Base-by-base conservation (phyloP, 805 yeast species). In the Candida takata region DNA sequence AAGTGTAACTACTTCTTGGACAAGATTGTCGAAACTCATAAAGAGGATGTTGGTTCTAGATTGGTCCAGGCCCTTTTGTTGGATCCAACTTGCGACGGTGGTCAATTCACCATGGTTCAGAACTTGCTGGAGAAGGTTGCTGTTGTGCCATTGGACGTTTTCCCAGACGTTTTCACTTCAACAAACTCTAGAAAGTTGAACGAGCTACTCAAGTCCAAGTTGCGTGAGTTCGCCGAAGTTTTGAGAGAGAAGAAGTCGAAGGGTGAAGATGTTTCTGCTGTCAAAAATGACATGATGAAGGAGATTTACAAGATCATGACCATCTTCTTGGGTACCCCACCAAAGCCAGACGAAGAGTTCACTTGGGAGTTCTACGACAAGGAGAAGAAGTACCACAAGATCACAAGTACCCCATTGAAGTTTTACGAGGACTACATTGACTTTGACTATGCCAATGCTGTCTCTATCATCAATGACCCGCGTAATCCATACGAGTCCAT, bases 41-140 rank as follows among this genome's bases (percentile, higher is more conserved):
- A 73, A 25, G 78, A 79, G 54, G 77, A 69, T 29, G 70, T 79
- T 35, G 87, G 77, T 43, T 77, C 87, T 1, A 70, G 94, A 44
- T 60, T 83, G 38, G 74, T 85, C 33, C 84, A 79, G 58, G 73
- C 70, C 46, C 59, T 85, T 31, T 63, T 84, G 36, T 48, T 62
- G 5, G 79, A 74, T 36, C 94, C 95, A 17, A 75, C 78, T 30
- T 57, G 70, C 40, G 95, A 86, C 53, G 95, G 95, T 48, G 95
- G 95, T 35, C 95, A 85, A 60, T 84, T 82, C 69, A 79, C 82
- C 45, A 81, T 85, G 92, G 74, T 84, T 55, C 67, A 79, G 33
- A 83, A 84, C 58, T 56, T 86, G 38, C 72, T 84, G 34, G 75
- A 77, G 43, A 86, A 85, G 59, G 86, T 85, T 49, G 95, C 95